These are phyloP conservation scores for Leccinum pellstonianum DNA, from an alignment of 768 basidiomycete genomes.

Conservation along the genomic window DNA sequence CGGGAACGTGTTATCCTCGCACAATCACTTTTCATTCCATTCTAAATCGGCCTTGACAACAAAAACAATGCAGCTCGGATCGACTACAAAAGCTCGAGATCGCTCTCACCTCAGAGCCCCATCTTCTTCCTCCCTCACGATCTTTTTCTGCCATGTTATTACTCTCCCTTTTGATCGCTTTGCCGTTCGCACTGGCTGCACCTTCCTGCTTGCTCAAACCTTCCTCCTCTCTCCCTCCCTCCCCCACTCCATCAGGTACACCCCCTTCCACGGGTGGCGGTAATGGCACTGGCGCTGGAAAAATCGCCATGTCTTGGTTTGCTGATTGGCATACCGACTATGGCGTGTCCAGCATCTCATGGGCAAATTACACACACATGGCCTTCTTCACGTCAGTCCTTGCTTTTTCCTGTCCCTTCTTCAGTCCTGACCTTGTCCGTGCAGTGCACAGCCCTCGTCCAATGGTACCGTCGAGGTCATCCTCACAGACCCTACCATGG, in stretches of 20 bases:
- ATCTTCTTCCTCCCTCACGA: conserved; percentile 7
- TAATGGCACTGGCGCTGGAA: conserved; percentile 27
- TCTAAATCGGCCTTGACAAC: conserved; percentile 13
- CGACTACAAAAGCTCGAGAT: conserved; percentile 16
- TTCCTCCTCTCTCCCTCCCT: conserved; percentile 2
- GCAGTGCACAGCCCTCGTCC: conserved; percentile 26
- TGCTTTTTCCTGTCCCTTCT: neutral
- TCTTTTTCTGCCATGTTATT: conserved; percentile 24
- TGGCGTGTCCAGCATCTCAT: conserved; percentile 53
- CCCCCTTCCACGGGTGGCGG: conserved; percentile 14
- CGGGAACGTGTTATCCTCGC: neutral
- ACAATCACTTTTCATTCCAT: neutral
- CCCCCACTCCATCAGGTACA: conserved; percentile 1
- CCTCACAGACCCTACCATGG: conserved; percentile 3
- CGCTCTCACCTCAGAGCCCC: neutral
- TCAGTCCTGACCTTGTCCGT: neutral
- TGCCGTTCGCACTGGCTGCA: conserved; percentile 31
- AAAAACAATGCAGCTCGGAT: conserved; percentile 11
- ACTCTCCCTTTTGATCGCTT: conserved; percentile 21
- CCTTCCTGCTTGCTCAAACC: conserved; percentile 26
- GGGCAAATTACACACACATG: conserved; percentile 66
- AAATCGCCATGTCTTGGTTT: conserved; percentile 63
- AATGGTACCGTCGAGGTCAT: conserved; percentile 14
- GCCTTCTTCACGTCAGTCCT: conserved; percentile 57
- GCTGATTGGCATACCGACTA: conserved; percentile 61